Base-by-base conservation (phyloP, 148 eudicot genomes). In the Amaranthus cruentus region DNA sequence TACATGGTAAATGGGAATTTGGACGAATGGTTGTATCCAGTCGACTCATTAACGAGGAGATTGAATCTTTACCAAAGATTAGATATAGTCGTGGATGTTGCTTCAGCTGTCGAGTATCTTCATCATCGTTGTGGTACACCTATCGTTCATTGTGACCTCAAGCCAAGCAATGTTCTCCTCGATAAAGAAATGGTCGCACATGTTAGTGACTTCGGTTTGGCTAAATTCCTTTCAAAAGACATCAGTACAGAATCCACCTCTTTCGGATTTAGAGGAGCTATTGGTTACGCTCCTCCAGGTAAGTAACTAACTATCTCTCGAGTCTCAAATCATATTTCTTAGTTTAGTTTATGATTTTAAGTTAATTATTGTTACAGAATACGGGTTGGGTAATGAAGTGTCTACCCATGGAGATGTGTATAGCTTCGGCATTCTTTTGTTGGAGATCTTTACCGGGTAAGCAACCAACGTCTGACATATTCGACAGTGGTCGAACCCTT, bases 31-130 rank as follows among this genome's bases (percentile, higher is more conserved):
- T 57, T 75, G 70, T 71, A 75, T 66, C 64, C 63, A 53, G 21
- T 55, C 9, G 44, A 52, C 28, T 1, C 6, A 53, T 51, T 14
- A 15, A 5, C 62, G 9, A 69, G 46, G 68, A 68, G 9, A 3
- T 50, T 69, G n/a, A 52, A 44, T 69, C 44, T 76, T 5, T 7
- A 10, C 52, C 57, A 76, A 15, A 68, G 78, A 76, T 51, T 76
- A 2, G 62, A 61, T 48, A 68, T 68, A 46, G 80, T 71, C 49
- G 71, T 73, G 42, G 80, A 80, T 72, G 74, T 85, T 51, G 85
- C 83, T 49, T 77, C 47, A 73, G 81, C 85, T 12, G n/a, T 85
- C 21, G 80, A 84, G 15, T 84, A 84, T 76, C 84, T 84, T 9
- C 84, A 78, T 38, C 50, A 38, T 47, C 75, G 63, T 3, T 74